Conservation (phyloP, 176 grass and related monocot genomes). For the Alloteropsis semialata region DNA sequence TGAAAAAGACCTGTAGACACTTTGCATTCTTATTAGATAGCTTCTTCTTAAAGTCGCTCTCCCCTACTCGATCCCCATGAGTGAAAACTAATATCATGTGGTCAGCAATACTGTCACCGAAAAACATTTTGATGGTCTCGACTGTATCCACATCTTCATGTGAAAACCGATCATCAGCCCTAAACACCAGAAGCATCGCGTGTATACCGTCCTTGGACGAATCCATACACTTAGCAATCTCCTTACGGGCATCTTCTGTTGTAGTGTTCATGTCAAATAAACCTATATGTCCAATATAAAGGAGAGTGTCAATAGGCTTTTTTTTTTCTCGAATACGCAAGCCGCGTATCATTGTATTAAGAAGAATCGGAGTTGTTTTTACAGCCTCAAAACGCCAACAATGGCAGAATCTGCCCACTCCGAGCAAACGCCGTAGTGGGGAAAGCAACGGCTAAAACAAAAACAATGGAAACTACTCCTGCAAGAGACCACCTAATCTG, state of each 20-base stretch:
- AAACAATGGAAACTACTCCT: no score
- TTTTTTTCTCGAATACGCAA: no score
- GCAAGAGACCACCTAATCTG: no score
- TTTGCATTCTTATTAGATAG: neutral
- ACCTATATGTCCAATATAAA: slow-evolving; percentile 34
- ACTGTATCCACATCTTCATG: slow-evolving; percentile 54
- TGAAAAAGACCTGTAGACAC: slow-evolving; percentile 20
- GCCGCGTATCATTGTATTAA: no score
- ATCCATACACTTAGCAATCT: slow-evolving; percentile 58
- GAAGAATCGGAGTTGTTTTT: no score
- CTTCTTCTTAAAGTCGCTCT: neutral
- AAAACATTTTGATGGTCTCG: slow-evolving; percentile 49
- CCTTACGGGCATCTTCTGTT: slow-evolving; percentile 30
- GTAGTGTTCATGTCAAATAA: slow-evolving; percentile 55
- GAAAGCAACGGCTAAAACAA: no score
- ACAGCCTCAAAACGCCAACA: no score
- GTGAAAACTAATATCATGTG: slow-evolving; percentile 49
- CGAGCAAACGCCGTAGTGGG: no score
- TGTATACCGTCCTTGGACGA: slow-evolving; percentile 71
- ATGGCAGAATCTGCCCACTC: no score
- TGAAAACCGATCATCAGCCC: slow-evolving; percentile 41
- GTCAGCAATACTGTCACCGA: slow-evolving; percentile 56
- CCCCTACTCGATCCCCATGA: slow-evolving; percentile 50
- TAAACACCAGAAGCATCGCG: slow-evolving; percentile 65
- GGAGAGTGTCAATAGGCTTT: neutral